phyloP scores from a whole-genome alignment of 805 yeast species.

The Metschnikowia continentalis region DNA sequence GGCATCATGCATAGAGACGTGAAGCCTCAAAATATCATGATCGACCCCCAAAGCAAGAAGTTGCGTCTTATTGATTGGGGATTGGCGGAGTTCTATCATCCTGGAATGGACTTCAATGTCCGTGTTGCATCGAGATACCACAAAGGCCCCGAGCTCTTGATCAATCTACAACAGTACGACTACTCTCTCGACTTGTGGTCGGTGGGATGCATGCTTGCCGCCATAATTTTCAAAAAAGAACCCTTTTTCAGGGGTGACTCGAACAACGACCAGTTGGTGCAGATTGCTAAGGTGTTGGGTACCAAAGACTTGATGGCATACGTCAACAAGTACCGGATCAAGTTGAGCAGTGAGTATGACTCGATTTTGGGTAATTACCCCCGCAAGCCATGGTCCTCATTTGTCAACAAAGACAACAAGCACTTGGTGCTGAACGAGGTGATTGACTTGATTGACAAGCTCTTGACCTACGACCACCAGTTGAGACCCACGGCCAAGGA shows the following conservation, averaged over 20 bases:
- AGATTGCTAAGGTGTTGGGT: conserved; percentile 83
- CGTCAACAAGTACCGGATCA: conserved; percentile 65
- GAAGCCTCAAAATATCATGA: conserved; percentile 94
- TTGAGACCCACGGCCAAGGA: conserved; percentile 84
- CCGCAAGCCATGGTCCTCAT: conserved; percentile 82
- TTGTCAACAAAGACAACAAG: conserved; percentile 65
- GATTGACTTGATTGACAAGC: conserved; percentile 73
- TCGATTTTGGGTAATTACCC: conserved; percentile 65
- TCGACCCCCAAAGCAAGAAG: conserved; percentile 68
- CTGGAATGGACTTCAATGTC: conserved; percentile 84
- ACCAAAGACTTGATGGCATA: conserved; percentile 73
- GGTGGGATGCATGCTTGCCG: conserved; percentile 87
- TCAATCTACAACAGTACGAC: conserved; percentile 83
- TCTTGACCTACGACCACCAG: conserved; percentile 83
- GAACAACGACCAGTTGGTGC: conserved; percentile 86
- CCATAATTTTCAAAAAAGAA: conserved; percentile 84
- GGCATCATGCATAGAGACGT: conserved; percentile 96
- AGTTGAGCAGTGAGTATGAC: conserved; percentile 70
- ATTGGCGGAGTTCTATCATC: conserved; percentile 88
- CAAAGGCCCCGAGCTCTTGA: conserved; percentile 89
- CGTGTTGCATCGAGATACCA: conserved; percentile 91
- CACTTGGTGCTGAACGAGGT: conserved; percentile 64
- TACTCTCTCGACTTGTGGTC: conserved; percentile 93
- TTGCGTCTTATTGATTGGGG: conserved; percentile 94
- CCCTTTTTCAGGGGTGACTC: conserved; percentile 92